Evolutionary conservation across 768 basidiomycete species (phyloP).

Genomic region (Lactifluus pinguis): DNA sequence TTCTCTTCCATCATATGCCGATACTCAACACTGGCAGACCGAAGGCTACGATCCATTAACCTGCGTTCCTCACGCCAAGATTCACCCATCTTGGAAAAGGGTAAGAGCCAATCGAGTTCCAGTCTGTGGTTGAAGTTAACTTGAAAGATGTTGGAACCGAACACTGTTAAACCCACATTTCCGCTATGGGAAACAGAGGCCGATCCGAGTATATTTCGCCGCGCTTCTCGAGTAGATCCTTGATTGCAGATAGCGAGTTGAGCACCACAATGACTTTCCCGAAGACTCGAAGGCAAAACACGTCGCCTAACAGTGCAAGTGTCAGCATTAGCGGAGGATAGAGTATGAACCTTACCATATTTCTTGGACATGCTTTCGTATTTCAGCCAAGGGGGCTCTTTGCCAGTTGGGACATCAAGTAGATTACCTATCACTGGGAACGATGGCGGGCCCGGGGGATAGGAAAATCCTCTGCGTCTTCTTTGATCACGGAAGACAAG

Average conservation of each 20-base stretch:
- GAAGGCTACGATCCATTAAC: not conserved
- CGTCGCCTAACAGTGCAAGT: not conserved
- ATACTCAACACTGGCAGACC: not conserved
- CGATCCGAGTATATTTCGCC: constrained; percentile 3
- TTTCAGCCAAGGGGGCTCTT: not conserved
- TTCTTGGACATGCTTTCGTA: not conserved
- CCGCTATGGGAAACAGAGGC: not conserved
- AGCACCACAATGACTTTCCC: not conserved
- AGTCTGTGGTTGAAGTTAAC: no score
- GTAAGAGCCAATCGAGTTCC: no score
- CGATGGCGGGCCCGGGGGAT: not conserved
- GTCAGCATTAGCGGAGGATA: not conserved
- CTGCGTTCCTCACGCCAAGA: no score
- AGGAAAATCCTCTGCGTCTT: not conserved
- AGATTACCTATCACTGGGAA: constrained; percentile 3
- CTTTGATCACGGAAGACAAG: not conserved
- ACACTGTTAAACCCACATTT: not conserved
- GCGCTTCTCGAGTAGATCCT: constrained; percentile 4
- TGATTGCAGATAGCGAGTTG: not conserved
- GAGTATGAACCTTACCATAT: not conserved
- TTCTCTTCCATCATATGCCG: not conserved
- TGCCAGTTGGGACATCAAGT: not conserved
- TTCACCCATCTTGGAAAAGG: no score
- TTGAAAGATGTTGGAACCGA: no score
- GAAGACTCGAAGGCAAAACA: not conserved